Conservation (phyloP, 257 asterid genomes). For the Plantago ovata region DNA sequence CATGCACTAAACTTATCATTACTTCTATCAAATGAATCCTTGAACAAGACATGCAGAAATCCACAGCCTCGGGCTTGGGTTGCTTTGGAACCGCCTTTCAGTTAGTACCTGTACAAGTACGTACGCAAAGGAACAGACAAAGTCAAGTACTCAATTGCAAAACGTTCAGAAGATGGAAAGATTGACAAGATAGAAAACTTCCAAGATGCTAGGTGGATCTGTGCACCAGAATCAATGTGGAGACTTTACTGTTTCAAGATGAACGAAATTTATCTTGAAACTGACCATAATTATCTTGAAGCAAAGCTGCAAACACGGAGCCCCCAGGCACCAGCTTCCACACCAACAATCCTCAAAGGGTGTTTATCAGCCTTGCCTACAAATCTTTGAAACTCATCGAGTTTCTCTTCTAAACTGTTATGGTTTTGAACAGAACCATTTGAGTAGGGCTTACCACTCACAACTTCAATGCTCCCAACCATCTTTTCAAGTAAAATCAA, state of each 20-base stretch:
- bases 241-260: not conserved
- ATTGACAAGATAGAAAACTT: no score
- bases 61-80: no score
- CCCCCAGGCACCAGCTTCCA: conserved; percentile 99
- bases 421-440: conserved; percentile 44
- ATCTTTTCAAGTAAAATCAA: conserved; percentile 35
- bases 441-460: conserved; percentile 27
- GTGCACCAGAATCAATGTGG: not conserved
- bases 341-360: conserved; percentile 65
- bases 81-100: no score
- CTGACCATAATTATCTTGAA: conserved; percentile 76
- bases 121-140: not conserved
- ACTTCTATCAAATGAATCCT: no score
- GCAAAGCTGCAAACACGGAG: conserved; percentile 74
- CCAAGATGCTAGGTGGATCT: not conserved
- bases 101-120: not conserved
- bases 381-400: conserved; percentile 53
- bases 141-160: not conserved
- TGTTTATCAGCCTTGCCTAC: conserved; percentile 65
- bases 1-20: no score
- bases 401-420: conserved; percentile 55
- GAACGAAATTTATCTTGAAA: conserved; percentile 56
- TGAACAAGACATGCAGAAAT: no score
- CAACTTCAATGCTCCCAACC: conserved; percentile 70
- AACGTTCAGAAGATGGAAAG: not conserved